Percentiles rank a stretch among this genome's conserved stretches.
Evolutionary conservation across 2,329 filamentous ascomycete species (phyloP).

Genomic region (Neonectria punicea): DNA sequence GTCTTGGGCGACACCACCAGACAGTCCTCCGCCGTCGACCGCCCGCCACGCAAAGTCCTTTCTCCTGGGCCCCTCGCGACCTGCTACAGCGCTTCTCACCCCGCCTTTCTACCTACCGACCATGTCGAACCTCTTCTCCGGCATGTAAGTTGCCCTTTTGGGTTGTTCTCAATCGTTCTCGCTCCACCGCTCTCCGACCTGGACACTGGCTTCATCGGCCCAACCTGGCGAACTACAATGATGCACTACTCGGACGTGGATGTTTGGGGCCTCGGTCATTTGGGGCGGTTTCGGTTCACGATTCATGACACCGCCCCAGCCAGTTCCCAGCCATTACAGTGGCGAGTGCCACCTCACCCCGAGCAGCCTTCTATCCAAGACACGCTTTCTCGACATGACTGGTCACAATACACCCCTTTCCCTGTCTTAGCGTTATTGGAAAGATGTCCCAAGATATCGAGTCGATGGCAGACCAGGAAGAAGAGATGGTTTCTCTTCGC

Average conservation of each 20-base stretch:
- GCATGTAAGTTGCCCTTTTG: slow-evolving; percentile 63
- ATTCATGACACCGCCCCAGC: slow-evolving; percentile 13
- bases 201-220: background rate
- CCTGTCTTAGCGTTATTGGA: slow-evolving; percentile 10
- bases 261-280: slow-evolving; percentile 2
- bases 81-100: slow-evolving; percentile 30
- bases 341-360: slow-evolving; percentile 10
- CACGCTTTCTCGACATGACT: slow-evolving; percentile 24
- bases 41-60: slow-evolving; percentile 14
- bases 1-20: slow-evolving; percentile 4
- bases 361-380: slow-evolving; percentile 28
- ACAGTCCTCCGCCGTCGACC: slow-evolving; percentile 3
- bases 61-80: slow-evolving; percentile 30
- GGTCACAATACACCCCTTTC: slow-evolving; percentile 14
- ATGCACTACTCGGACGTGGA: background rate
- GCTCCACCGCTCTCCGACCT: background rate
- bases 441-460: background rate
- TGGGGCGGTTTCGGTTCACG: slow-evolving; percentile 2
- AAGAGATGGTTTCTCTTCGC: background rate
- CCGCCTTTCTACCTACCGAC: slow-evolving; percentile 42
- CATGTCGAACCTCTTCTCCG: slow-evolving; percentile 71
- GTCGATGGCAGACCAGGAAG: background rate
- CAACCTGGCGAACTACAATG: slow-evolving; percentile 1
- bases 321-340: background rate
- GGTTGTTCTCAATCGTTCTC: slow-evolving; percentile 13